Percentiles rank a stretch among this genome's conserved stretches.
Evolutionary conservation across 352 stramenopile genomes (phyloP).

Genomic region (Hyaloperonospora arabidopsidis): DNA sequence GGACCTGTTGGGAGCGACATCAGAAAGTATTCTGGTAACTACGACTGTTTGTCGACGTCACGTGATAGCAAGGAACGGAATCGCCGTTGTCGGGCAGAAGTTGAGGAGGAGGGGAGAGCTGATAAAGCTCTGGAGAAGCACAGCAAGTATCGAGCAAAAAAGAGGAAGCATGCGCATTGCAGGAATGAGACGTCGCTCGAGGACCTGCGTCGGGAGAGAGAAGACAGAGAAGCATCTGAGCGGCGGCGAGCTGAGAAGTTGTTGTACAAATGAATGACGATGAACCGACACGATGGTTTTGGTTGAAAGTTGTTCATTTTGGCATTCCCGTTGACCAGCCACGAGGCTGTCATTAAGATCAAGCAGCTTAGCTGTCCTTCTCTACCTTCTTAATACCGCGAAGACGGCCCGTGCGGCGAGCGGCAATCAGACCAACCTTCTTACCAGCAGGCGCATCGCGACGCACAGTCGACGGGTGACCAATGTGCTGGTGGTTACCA

Average conservation of each 20-base stretch:
- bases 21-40: slow-evolving; percentile 27
- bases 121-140: slow-evolving; percentile 11
- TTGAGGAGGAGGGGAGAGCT: background rate
- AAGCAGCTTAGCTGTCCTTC: slow-evolving; percentile 75
- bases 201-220: slow-evolving; percentile 37
- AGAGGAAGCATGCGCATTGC: slow-evolving; percentile 12
- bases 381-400: slow-evolving; percentile 97
- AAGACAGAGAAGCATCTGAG: slow-evolving; percentile 30
- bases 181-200: slow-evolving; percentile 21
- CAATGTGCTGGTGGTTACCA: slow-evolving; percentile 99
- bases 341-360: slow-evolving; percentile 10
- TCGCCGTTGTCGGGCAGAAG: background rate
- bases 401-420: slow-evolving; percentile 94
- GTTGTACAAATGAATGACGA: slow-evolving; percentile 7
- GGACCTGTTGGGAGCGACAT: slow-evolving; percentile 20
- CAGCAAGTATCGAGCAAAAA: slow-evolving; percentile 15
- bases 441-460: slow-evolving; percentile 92
- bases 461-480: slow-evolving; percentile 95
- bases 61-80: background rate
- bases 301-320: slow-evolving; percentile 35
- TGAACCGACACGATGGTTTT: background rate
- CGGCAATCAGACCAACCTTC: slow-evolving; percentile 98
- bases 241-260: slow-evolving; percentile 25
- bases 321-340: slow-evolving; percentile 39
- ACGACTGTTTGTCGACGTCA: slow-evolving; percentile 22